phyloP scores from a whole-genome alignment of 2,329 filamentous ascomycete species.

The Stachybotrys chlorohalonatus region DNA sequence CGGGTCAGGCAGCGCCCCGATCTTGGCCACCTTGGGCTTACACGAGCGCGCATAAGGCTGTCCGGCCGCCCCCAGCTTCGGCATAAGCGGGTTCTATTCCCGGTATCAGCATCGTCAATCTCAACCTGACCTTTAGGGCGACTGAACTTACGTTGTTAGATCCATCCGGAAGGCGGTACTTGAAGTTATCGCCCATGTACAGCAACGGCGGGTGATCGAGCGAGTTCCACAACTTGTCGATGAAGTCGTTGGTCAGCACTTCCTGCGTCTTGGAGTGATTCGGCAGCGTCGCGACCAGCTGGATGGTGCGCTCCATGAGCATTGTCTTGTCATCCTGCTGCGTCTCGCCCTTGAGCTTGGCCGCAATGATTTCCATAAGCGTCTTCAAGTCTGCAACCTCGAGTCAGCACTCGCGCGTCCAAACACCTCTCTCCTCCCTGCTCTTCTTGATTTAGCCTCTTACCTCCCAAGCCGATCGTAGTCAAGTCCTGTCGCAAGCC shows the following conservation, averaged over 20 bases:
- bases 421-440: background rate
- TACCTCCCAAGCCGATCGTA: conserved; percentile 12
- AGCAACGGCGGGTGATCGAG: conserved; percentile 64
- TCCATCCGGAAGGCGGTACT: conserved; percentile 62
- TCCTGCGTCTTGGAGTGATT: conserved; percentile 50
- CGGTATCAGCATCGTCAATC: background rate
- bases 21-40: conserved; percentile 47
- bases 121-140: conserved; percentile 1
- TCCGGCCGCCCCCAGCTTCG: conserved; percentile 57
- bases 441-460: background rate
- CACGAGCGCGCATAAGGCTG: conserved; percentile 59
- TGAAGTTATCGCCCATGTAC: conserved; percentile 52
- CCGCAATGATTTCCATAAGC: conserved; percentile 49
- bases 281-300: conserved; percentile 58
- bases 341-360: conserved; percentile 52
- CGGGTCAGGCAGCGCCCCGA: conserved; percentile 60
- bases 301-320: conserved; percentile 66
- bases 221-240: conserved; percentile 61
- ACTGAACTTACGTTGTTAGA: conserved; percentile 47
- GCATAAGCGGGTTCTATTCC: conserved; percentile 51
- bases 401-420: background rate
- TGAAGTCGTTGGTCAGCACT: conserved; percentile 57
- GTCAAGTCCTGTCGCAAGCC: conserved; percentile 12
- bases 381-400: conserved; percentile 49
- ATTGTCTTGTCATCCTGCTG: conserved; percentile 67